These are phyloP conservation scores for Afroboletus lepidellus DNA, from an alignment of 1,284 basidiomycete genomes.

Conservation along the genomic window DNA sequence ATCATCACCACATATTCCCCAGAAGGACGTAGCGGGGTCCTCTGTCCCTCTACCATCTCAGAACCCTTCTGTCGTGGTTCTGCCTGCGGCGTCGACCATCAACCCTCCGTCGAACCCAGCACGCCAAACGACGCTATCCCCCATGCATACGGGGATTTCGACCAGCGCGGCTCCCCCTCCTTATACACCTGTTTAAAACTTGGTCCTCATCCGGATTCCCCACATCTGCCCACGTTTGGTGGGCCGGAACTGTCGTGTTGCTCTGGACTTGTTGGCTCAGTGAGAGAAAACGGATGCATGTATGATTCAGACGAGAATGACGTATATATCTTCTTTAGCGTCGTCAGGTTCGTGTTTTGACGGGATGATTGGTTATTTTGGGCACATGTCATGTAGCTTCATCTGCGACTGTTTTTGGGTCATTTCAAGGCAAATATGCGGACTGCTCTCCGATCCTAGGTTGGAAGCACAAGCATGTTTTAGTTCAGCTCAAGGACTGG, in stretches of 20 bases:
- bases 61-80: neutral
- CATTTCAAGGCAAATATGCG: neutral
- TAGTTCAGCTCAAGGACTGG: too few relatives aligned
- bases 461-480: too few relatives aligned
- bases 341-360: neutral
- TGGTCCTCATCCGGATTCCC: neutral
- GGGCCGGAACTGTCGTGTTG: neutral
- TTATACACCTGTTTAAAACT: conserved; percentile 23
- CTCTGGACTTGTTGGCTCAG: neutral
- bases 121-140: conserved; percentile 5
- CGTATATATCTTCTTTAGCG: neutral
- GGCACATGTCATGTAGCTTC: too few relatives aligned
- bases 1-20: neutral
- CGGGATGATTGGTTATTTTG: neutral
- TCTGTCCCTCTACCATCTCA: neutral
- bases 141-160: too few relatives aligned
- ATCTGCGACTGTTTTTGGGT: neutral
- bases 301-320: conserved; percentile 2
- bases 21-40: neutral
- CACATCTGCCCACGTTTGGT: neutral
- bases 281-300: neutral
- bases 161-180: conserved; percentile 28
- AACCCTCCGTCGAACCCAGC: neutral
- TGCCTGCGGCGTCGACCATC: neutral
- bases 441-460: neutral